Percentiles rank a stretch among this genome's conserved stretches.
Evolutionary conservation across 306 rosid species (phyloP).

Genomic region (Corylus avellana): DNA sequence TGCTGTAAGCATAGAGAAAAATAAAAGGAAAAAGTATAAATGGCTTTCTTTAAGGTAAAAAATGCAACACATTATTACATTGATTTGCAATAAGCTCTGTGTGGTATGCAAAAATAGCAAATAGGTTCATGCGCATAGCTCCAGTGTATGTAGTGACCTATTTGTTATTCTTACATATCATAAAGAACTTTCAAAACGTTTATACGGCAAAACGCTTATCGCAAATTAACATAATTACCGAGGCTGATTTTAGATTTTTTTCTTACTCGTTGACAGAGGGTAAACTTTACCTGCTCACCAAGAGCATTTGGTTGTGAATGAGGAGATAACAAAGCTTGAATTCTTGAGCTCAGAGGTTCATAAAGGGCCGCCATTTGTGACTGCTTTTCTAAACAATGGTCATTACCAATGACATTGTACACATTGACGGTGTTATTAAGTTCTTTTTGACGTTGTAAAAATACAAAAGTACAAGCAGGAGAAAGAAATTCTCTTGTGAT

Average conservation of each 20-base stretch:
- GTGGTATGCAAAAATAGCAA: not conserved
- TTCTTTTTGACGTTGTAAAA: not conserved
- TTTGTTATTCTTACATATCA: no score
- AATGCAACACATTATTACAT: no score
- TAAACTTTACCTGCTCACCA: not conserved
- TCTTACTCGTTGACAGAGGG: not conserved
- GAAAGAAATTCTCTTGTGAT: not conserved
- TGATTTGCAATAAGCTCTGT: not conserved
- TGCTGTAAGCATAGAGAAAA: not conserved
- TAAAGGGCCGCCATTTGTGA: not conserved
- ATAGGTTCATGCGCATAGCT: not conserved
- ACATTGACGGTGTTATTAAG: not conserved
- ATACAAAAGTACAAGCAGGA: constrained; percentile 5
- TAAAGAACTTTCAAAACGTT: no score
- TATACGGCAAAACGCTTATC: no score
- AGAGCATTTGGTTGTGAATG: not conserved
- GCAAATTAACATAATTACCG: no score
- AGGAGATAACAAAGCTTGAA: not conserved
- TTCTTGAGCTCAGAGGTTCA: not conserved
- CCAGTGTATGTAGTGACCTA: no score
- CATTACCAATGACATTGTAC: not conserved
- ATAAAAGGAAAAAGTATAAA: not conserved
- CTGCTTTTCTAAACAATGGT: no score
- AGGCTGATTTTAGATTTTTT: no score
- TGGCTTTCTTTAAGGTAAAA: no score